A percentile compares a stretch with the other conserved stretches of the same genome.
phyloP scores from a whole-genome alignment of 805 yeast species.

The Candida odintsovae region DNA sequence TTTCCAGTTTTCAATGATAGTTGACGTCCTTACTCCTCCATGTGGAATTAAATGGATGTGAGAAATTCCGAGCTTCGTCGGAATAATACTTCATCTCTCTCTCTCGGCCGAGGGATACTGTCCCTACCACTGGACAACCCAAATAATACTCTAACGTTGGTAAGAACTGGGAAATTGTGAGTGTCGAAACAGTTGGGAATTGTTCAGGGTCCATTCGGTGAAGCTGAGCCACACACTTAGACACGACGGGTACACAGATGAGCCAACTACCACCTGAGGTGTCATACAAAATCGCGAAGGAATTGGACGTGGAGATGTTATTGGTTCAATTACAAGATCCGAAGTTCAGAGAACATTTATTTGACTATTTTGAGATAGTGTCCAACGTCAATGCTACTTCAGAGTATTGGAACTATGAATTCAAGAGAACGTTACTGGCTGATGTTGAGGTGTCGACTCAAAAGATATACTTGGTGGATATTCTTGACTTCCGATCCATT shows the following conservation, averaged over 20 bases:
- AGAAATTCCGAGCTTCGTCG: too few relatives aligned
- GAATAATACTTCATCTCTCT: too few relatives aligned
- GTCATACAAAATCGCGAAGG: not conserved
- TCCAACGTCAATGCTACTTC: not conserved
- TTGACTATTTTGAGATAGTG: not conserved
- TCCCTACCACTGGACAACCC: too few relatives aligned
- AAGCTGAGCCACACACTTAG: too few relatives aligned
- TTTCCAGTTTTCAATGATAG: too few relatives aligned
- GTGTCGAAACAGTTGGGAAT: slow-evolving; percentile 35
- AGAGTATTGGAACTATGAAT: not conserved
- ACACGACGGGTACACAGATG: not conserved
- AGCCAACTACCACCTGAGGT: not conserved
- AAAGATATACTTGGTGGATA: not conserved
- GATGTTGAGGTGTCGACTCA: not conserved
- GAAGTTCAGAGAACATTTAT: not conserved
- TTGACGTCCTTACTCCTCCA: too few relatives aligned
- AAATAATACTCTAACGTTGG: too few relatives aligned
- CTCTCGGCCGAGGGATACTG: too few relatives aligned
- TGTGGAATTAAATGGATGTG: too few relatives aligned
- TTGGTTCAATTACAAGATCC: not conserved
- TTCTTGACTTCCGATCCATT: not conserved
- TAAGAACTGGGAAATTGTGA: too few relatives aligned
- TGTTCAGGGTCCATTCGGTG: too few relatives aligned
- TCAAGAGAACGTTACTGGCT: not conserved
- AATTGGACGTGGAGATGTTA: not conserved